These are phyloP conservation scores for Globisporangium sylvaticum DNA, from an alignment of 352 stramenopile genomes.

Conservation along the genomic window DNA sequence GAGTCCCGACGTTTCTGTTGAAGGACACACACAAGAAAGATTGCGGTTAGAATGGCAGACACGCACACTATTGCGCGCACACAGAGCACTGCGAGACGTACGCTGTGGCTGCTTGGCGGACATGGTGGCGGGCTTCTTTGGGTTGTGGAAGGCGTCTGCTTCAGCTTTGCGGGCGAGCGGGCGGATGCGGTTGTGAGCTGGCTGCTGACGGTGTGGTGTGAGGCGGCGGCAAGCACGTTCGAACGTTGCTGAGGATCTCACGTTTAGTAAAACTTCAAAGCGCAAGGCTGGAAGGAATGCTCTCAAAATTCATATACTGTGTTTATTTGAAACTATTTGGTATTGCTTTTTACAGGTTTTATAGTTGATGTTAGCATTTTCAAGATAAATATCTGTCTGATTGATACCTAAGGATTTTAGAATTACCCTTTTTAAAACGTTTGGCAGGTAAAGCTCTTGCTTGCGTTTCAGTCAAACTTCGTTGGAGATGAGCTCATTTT, in stretches of 20 bases:
- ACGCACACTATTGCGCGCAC: not conserved
- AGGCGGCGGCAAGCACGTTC: conserved; percentile 25
- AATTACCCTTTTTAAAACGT: not conserved
- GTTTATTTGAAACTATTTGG: not conserved
- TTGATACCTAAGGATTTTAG: too few species aligned
- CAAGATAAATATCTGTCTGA: too few species aligned
- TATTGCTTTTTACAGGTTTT: too few species aligned
- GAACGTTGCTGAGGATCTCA: conserved; percentile 22
- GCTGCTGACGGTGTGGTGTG: not conserved
- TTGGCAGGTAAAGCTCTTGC: not conserved
- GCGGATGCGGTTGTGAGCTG: conserved; percentile 11
- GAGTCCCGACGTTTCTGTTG: conserved; percentile 71
- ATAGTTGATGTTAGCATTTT: too few species aligned
- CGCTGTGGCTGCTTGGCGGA: conserved; percentile 26
- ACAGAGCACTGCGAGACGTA: conserved; percentile 4
- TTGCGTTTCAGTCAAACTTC: not conserved
- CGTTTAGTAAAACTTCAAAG: conserved; percentile 31
- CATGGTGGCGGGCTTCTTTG: conserved; percentile 25
- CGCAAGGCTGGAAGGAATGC: not conserved
- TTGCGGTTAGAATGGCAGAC: conserved; percentile 1
- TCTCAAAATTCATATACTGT: not conserved
- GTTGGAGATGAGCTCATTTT: not conserved
- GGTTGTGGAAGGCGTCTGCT: conserved; percentile 10
- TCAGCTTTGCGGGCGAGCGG: conserved; percentile 12
- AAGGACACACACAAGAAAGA: too few species aligned